A percentile compares a stretch with the other conserved stretches of the same genome.
These are phyloP conservation scores for Monosporascus sp. DNA, from an alignment of 2,329 filamentous ascomycete genomes.

Conservation along the genomic window DNA sequence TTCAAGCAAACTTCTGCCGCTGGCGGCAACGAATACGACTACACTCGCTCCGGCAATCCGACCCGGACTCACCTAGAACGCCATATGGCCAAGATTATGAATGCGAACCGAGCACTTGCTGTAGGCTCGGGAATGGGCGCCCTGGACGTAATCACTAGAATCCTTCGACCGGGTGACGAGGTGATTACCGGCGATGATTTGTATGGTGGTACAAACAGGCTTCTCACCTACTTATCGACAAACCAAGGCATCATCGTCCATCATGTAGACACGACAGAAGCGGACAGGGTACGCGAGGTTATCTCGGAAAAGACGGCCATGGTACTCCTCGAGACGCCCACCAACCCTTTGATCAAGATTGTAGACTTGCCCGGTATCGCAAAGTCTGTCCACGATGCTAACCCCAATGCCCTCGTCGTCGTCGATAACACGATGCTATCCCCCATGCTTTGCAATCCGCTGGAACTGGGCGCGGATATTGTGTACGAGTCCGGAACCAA, in stretches of 20 bases:
- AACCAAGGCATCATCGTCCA: conserved; percentile 91
- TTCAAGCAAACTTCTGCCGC: conserved; percentile 87
- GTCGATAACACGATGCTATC: conserved; percentile 99
- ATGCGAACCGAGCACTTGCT: conserved; percentile 81
- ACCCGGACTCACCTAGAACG: conserved; percentile 94
- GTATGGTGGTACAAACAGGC: conserved; percentile 90
- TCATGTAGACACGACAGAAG: conserved; percentile 88
- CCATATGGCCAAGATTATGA: conserved; percentile 99
- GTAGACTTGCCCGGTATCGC: conserved; percentile 85
- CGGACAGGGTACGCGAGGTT: conserved; percentile 63
- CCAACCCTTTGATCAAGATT: conserved; percentile 97
- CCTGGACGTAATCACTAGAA: conserved; percentile 88
- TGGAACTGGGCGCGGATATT: conserved; percentile 91
- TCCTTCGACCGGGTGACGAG: conserved; percentile 89
- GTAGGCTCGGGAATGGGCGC: conserved; percentile 98
- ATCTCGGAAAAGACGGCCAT: conserved; percentile 82
- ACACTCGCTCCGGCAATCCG: conserved; percentile 95
- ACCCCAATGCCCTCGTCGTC: conserved; percentile 74
- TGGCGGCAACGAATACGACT: conserved; percentile 91
- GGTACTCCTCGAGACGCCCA: conserved; percentile 93
- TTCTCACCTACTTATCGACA: conserved; percentile 85
- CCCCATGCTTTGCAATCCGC: conserved; percentile 86
- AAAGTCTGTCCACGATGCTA: conserved; percentile 68
- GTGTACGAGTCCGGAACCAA: conserved; percentile 98
- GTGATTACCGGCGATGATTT: conserved; percentile 96